Percentiles rank a stretch among this genome's conserved stretches.
phyloP scores from a whole-genome alignment of 2,329 filamentous ascomycete genomes.

The Nigrospora sphaerica region DNA sequence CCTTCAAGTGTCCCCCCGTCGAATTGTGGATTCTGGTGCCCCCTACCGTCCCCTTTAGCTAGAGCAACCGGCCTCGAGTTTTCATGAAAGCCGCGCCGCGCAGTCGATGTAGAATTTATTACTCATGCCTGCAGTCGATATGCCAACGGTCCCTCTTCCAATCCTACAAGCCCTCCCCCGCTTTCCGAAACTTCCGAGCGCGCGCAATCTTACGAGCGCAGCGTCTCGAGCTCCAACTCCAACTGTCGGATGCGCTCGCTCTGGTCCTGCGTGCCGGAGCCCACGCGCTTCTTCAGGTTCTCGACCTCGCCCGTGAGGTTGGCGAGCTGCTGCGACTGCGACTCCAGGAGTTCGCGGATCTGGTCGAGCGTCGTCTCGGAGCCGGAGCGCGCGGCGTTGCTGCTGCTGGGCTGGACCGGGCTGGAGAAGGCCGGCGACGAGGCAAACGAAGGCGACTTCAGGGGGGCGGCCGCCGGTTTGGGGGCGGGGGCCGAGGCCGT shows the following conservation, averaged over 20 bases:
- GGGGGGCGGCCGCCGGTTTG: conserved; percentile 33
- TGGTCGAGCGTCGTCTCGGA: conserved; percentile 63
- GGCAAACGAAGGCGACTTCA: conserved; percentile 30
- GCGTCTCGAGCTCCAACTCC: conserved; percentile 60
- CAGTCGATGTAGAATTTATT: too few relatives aligned
- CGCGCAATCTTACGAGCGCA: conserved; percentile 38
- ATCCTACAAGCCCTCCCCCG: background rate
- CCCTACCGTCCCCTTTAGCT: too few relatives aligned
- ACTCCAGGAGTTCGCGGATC: conserved; percentile 71
- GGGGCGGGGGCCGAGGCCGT: conserved; percentile 29
- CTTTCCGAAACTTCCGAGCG: background rate
- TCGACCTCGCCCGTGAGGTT: conserved; percentile 68
- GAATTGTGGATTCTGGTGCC: too few relatives aligned
- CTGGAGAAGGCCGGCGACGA: conserved; percentile 21
- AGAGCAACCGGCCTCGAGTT: too few relatives aligned
- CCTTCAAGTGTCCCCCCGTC: too few relatives aligned
- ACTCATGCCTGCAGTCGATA: background rate
- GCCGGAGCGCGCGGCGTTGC: conserved; percentile 31
- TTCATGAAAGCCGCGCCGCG: too few relatives aligned
- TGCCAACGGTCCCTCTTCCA: background rate
- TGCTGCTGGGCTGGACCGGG: conserved; percentile 25
- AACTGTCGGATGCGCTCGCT: conserved; percentile 61
- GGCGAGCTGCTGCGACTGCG: conserved; percentile 70
- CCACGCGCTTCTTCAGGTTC: conserved; percentile 69
- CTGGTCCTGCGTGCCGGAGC: conserved; percentile 52